Evolutionary conservation across 345 rosid species (phyloP).

Genomic region (Hirschfeldia incana): DNA sequence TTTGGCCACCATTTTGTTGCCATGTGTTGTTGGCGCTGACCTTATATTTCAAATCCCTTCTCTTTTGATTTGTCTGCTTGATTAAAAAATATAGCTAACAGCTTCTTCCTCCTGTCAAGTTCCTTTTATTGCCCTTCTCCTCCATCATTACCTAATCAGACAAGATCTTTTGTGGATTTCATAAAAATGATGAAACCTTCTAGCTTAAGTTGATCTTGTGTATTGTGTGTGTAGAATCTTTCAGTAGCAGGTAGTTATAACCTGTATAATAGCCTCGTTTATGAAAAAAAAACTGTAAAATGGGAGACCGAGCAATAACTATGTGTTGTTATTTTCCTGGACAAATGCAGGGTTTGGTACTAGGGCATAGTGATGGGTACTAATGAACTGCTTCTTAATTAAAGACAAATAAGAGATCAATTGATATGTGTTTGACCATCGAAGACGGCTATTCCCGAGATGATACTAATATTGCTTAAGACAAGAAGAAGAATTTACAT

Average conservation of each 20-base stretch:
- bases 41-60: constrained; percentile 32
- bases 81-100: constrained; percentile 26
- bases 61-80: constrained; percentile 21
- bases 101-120: constrained; percentile 19
- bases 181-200: constrained; percentile 22
- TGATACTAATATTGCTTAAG: constrained; percentile 34
- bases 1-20: constrained; percentile 28
- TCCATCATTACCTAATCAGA: constrained; percentile 28
- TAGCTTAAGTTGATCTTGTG: constrained; percentile 1
- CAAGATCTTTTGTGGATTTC: constrained; percentile 29
- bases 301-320: constrained; percentile 29
- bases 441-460: constrained; percentile 26
- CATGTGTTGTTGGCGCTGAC: constrained; percentile 45
- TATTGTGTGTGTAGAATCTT: background rate
- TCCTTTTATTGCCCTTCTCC: constrained; percentile 20
- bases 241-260: background rate
- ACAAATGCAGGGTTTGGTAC: constrained; percentile 26
- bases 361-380: constrained; percentile 38
- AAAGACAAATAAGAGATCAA: constrained; percentile 31
- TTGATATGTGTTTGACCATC: constrained; percentile 28
- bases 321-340: constrained; percentile 18
- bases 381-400: constrained; percentile 34
- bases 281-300: background rate
- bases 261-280: background rate
- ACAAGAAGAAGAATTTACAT: constrained; percentile 34